Base-by-base conservation (phyloP, 441 rosid genomes). In the Bruguiera hainesii region DNA sequence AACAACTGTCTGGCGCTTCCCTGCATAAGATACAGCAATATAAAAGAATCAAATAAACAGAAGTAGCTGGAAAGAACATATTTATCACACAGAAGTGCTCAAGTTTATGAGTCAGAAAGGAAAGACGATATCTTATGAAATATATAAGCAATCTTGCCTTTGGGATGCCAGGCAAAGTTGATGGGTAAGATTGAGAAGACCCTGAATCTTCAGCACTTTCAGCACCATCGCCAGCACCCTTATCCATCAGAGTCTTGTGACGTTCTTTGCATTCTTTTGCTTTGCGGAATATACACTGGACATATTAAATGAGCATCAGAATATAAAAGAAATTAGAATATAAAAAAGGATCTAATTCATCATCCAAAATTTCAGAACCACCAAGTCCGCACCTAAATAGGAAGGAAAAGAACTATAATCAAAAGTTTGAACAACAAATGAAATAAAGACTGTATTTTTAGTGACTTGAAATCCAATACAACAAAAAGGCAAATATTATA, bases 171-270 rank as follows among this genome's bases (percentile, higher is more conserved):
- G 99, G 99, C 80, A 96, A 85, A 67, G 98, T 89, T 68, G 99
- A 96, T 50, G 99, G 99, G 79, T 96, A 96, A 76, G 99, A 81
- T 81, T 89, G 99, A 71, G 98, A 94, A 71, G 92, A 87, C 65
- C 98, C 97, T 55, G 98, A 94, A 82, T 96, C 99, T 78, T 96
- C 99, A 71, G 97, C 97, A 77, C 99, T 96, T 75, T 96, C 99
- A 75, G 96, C 97, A 19, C 97, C 98, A 80, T 96, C 99, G 73
- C 96, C 91, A 73, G 87, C 81, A 78, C 82, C 83, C 79, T 80
- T 87, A 79, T 94, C 98, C 94, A 96, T 91, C 75, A 96, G 80
- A 76, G 76, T 69, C 73, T 90, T 94, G 83, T 96, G 99, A 2
- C 99, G 96, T 63, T 96, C 99, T 87, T 87, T 96, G 89, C 99